Percentiles rank a stretch among this genome's conserved stretches.
These are phyloP conservation scores for Neurospora discreta DNA, from an alignment of 495 filamentous ascomycete genomes.

Conservation along the genomic window DNA sequence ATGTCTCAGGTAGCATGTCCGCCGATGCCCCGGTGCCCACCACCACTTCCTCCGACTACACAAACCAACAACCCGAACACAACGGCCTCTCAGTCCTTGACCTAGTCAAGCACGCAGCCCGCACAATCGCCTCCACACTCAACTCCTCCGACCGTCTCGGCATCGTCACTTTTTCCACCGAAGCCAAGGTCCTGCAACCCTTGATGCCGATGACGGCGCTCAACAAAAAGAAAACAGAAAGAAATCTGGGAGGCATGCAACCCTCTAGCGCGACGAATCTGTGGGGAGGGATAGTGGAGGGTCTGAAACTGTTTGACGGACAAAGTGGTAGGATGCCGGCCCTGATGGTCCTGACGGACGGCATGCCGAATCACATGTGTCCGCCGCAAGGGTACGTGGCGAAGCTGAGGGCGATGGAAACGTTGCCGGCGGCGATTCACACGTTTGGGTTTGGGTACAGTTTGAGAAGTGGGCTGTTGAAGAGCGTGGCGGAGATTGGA, in stretches of 20 bases:
- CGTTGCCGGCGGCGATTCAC: conserved; percentile 28
- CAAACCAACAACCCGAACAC: conserved; percentile 17
- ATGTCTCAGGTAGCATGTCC: conserved; percentile 35
- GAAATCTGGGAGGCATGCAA: conserved; percentile 23
- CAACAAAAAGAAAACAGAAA: conserved; percentile 19
- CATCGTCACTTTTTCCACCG: conserved; percentile 31
- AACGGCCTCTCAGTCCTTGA: conserved; percentile 31
- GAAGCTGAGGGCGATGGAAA: conserved; percentile 23
- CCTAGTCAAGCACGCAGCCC: conserved; percentile 35
- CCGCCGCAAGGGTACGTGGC: conserved; percentile 26
- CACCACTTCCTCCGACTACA: not conserved
- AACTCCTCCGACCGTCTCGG: conserved; percentile 30
- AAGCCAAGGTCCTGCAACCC: conserved; percentile 22
- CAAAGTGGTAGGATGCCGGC: conserved; percentile 19
- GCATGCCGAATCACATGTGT: conserved; percentile 32
- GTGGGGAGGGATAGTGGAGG: conserved; percentile 30
- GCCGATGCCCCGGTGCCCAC: conserved; percentile 19
- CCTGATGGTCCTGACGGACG: conserved; percentile 37
- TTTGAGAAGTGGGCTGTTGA: conserved; percentile 30
- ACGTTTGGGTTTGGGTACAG: conserved; percentile 38
- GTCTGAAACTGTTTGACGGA: conserved; percentile 23
- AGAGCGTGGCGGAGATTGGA: conserved; percentile 32
- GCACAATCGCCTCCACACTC: conserved; percentile 32
- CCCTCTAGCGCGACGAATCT: conserved; percentile 24
- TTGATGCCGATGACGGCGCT: conserved; percentile 24